Base-by-base conservation (phyloP, 2,329 filamentous ascomycete species). In the Metarhizium rileyi region DNA sequence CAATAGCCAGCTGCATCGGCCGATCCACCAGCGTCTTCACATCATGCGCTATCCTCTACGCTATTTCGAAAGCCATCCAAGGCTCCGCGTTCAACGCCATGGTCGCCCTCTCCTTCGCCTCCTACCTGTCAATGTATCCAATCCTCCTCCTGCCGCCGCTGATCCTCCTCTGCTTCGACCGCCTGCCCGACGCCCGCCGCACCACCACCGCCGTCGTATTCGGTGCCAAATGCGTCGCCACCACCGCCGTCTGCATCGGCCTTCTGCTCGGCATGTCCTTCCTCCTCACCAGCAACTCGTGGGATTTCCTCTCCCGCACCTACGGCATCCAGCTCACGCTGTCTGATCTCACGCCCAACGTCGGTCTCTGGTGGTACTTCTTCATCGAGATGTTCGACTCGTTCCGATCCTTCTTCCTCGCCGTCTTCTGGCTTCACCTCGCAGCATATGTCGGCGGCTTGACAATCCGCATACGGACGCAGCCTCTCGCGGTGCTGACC, bases 301-400 rank as follows among this genome's bases (percentile, higher is more conserved):
- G 87, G 87, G 83, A 90, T 54, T 98, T 97, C 61, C 68, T 97
- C 20, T 69, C 77, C 7, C 89, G 90, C 20, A 96, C 93, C 1
- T 98, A 98, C 67, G 90, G 91, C 57, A 88, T 95, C 44, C 90
- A 95, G 59, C 77, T 98, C 35, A 82, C 93, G 1, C 78, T 98
- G 3, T 88, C 90, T 8, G 93, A 98, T 63, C 76, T 98, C 38
- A 94, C 91, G 0, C 93, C 93, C 12, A 98, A 97, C 57, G 86
- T 94, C 27, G 93, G 93, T 1, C 75, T 98, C 1, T 98, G 93
- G 93, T 98, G 93, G 93, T 98, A 98, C 69, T 98, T 98, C 70
- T 97, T 98, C 64, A 95, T 94, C 57, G 91, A 98, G 65, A 98
- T 98, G 83, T 98, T 98, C 65, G 93, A 98, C 69, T 91, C 90